These are phyloP conservation scores for Neospora caninum DNA, from an alignment of 169 alveolate species.

Conservation along the genomic window DNA sequence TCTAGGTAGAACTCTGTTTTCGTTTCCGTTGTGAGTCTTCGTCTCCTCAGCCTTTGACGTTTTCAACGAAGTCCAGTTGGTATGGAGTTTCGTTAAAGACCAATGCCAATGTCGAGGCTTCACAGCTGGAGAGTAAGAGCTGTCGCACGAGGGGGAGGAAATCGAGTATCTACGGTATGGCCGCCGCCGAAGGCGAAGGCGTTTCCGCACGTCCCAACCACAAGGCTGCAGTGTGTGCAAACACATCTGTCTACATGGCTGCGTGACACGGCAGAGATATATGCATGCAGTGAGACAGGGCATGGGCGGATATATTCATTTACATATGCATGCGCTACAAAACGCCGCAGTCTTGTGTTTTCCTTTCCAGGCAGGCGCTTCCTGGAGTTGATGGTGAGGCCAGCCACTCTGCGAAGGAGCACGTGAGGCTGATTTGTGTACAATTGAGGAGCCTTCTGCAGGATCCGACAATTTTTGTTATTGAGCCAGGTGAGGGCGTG, in stretches of 20 bases:
- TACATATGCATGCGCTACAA: no score
- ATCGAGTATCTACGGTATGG: no score
- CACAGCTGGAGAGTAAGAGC: slow-evolving; percentile 51
- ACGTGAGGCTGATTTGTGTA: not conserved
- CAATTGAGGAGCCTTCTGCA: not conserved
- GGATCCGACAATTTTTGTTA: not conserved
- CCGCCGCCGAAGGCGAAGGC: no score
- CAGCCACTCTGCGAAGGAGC: not conserved
- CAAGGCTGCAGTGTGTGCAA: no score
- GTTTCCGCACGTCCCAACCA: no score
- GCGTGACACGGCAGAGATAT: no score
- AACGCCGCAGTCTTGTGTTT: not conserved
- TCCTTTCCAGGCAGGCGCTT: not conserved
- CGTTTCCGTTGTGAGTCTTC: not conserved
- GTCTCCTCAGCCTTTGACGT: slow-evolving; percentile 42
- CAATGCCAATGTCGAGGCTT: slow-evolving; percentile 41
- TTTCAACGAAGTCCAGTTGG: slow-evolving; percentile 49
- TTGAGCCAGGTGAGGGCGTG: not conserved
- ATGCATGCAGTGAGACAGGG: no score
- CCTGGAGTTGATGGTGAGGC: not conserved
- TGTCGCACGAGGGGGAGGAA: no score
- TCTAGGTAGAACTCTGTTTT: not conserved
- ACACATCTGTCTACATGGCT: no score
- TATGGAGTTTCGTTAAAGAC: slow-evolving; percentile 46
- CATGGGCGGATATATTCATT: no score